Evolutionary conservation across 2,329 filamentous ascomycete species (phyloP), one percentile per base, ranked within the genome.

Genomic region (Sporothrix pallida): DNA sequence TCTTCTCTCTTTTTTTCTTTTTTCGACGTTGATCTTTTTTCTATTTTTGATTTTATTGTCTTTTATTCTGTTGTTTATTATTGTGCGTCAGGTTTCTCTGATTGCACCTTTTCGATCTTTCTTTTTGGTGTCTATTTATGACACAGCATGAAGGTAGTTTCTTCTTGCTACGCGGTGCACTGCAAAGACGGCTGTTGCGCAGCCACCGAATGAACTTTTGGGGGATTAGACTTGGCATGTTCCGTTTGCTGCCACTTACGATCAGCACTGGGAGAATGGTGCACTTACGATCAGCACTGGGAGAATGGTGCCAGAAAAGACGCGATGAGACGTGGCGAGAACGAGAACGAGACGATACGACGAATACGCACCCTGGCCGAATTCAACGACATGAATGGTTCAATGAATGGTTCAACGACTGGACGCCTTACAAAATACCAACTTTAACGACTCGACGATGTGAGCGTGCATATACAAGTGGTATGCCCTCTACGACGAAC

Each of bases 281-380:
- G 60, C 15, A 48, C n/a, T 50, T 52, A 50, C 23, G 42, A 37
- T 62, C 60, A 13, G 60, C n/a, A 10, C 13, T 46, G 60, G 60
- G n/a, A 65, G 13, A 15, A 0, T 3, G 20, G n/a, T 13, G 60
- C 15, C 8, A 2, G 31, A 42, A 63, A 13, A 17, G 37, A 37
- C 17, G 37, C 3, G 37, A 13, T 17, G 9, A 67, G 42, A 72
- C 54, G 73, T 67, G 71, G 58, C 52, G 46, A 68, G 71, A 26
- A 72, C 62, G 71, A 72, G 44, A 58, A 62, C 58, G 72, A 74
- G 46, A 74, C 71, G 70, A 72, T 48, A 75, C 50, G 58, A 75
- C 52, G 72, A 71, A 71, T 63, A 74, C 60, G 60, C 48, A 26
- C 26, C 48, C 48, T 50, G 44, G 44, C 20, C 62, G 42, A 58